These are phyloP conservation scores for Myochromella boudieri DNA, from an alignment of 768 basidiomycete species.

Conservation along the genomic window DNA sequence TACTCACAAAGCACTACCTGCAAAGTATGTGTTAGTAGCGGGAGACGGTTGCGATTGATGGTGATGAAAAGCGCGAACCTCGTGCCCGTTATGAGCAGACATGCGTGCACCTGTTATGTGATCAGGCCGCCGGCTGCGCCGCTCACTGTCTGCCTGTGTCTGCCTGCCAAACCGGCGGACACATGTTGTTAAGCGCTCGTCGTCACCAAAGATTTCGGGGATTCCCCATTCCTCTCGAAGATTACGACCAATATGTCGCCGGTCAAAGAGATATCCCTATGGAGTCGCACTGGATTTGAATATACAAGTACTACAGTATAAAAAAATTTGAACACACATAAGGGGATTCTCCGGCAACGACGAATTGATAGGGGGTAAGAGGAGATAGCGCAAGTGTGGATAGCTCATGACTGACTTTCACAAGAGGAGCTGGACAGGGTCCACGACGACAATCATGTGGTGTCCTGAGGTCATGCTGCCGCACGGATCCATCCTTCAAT, in stretches of 20 bases:
- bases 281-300: constrained; percentile 1
- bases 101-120: constrained; percentile 79
- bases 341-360: constrained; percentile 80
- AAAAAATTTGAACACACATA: constrained; percentile 49
- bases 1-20: constrained; percentile 67
- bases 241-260: constrained; percentile 65
- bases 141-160: constrained; percentile 21
- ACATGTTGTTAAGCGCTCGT: constrained; percentile 62
- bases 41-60: constrained; percentile 2
- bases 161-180: constrained; percentile 75
- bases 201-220: constrained; percentile 36
- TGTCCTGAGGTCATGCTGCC: constrained; percentile 82
- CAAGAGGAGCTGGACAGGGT: constrained; percentile 70
- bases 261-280: constrained; percentile 82
- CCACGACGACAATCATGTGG: constrained; percentile 59
- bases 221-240: constrained; percentile 73
- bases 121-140: constrained; percentile 37
- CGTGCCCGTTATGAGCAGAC: constrained; percentile 69
- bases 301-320: not conserved
- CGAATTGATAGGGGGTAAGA: constrained; percentile 79
- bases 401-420: constrained; percentile 62
- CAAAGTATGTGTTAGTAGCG: too few relatives aligned
- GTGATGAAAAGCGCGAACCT: constrained; percentile 40
- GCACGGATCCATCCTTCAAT: constrained; percentile 76
- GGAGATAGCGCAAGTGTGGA: constrained; percentile 76